phyloP scores from a whole-genome alignment of 2,329 filamentous ascomycete genomes.

The Clarireedia paspali region DNA sequence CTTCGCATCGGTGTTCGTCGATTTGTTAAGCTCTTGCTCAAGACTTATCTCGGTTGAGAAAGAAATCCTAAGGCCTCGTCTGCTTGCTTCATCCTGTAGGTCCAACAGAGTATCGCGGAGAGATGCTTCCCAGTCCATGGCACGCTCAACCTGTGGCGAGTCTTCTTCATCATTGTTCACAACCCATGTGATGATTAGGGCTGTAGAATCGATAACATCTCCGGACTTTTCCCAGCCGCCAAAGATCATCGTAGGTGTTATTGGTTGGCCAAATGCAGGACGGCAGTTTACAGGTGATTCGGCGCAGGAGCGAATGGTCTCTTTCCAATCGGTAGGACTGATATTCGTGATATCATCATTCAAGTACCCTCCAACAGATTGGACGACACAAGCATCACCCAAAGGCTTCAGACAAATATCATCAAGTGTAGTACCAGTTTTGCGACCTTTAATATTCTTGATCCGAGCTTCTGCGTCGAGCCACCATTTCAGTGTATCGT shows the following conservation, averaged over 20 bases:
- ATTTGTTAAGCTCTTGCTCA: constrained; percentile 94
- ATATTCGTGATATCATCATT: constrained; percentile 56
- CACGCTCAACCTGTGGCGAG: constrained; percentile 58
- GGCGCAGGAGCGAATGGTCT: constrained; percentile 64
- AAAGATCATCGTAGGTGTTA: constrained; percentile 78
- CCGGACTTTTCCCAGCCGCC: constrained; percentile 65
- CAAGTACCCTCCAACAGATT: constrained; percentile 89
- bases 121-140: constrained; percentile 83
- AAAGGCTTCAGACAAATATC: constrained; percentile 94
- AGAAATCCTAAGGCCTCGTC: constrained; percentile 75
- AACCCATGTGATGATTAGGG: constrained; percentile 90
- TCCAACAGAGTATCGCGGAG: constrained; percentile 66
- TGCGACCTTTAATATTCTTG: constrained; percentile 59
- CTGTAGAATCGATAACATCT: constrained; percentile 64
- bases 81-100: constrained; percentile 71
- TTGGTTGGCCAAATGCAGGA: constrained; percentile 80
- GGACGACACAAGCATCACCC: constrained; percentile 81
- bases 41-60: constrained; percentile 95
- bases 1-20: constrained; percentile 95
- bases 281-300: constrained; percentile 77
- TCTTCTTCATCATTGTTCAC: constrained; percentile 78
- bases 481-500: constrained; percentile 91
- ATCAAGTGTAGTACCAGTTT: constrained; percentile 61
- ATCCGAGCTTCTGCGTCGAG: constrained; percentile 79
- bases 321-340: constrained; percentile 61